phyloP scores from a whole-genome alignment of 1,284 basidiomycete species.

The Trichosporon faecale region DNA sequence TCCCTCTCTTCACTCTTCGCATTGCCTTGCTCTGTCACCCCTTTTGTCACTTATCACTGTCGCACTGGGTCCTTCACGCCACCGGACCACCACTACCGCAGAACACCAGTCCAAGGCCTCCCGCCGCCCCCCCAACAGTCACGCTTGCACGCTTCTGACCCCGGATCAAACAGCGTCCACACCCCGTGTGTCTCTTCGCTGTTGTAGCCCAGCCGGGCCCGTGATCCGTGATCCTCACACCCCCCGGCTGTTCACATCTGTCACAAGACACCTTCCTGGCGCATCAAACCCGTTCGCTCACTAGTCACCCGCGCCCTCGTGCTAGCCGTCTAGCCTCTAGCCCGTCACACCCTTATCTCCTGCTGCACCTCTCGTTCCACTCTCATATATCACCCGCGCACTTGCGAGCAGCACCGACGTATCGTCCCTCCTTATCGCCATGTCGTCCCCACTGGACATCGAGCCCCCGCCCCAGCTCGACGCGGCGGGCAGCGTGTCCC shows the following conservation, averaged over 20 bases:
- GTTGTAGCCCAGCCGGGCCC: not conserved
- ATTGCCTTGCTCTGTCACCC: not conserved
- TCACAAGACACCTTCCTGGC: not conserved
- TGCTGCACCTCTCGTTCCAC: not conserved
- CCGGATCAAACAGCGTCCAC: not conserved
- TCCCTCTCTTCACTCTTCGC: not conserved
- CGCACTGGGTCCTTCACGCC: not conserved
- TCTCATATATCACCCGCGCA: not conserved
- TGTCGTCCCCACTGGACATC: not conserved
- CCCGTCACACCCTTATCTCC: not conserved
- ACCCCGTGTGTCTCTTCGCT: not conserved
- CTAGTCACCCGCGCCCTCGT: not conserved
- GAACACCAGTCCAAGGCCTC: too few species aligned
- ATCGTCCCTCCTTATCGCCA: not conserved
- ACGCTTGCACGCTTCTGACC: conserved; percentile 1
- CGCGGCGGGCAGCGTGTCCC: not conserved
- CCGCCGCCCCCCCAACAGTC: not conserved
- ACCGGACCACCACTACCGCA: not conserved
- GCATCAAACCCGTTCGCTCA: not conserved
- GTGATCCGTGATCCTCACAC: not conserved
- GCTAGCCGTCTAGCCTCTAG: not conserved
- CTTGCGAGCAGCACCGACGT: not conserved
- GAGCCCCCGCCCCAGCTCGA: not conserved
- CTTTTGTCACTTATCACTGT: not conserved
- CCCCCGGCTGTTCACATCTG: too few species aligned